A percentile compares a stretch with the other conserved stretches of the same genome.
Conservation (phyloP, 352 stramenopile species). For the Globisporangium lucens region DNA sequence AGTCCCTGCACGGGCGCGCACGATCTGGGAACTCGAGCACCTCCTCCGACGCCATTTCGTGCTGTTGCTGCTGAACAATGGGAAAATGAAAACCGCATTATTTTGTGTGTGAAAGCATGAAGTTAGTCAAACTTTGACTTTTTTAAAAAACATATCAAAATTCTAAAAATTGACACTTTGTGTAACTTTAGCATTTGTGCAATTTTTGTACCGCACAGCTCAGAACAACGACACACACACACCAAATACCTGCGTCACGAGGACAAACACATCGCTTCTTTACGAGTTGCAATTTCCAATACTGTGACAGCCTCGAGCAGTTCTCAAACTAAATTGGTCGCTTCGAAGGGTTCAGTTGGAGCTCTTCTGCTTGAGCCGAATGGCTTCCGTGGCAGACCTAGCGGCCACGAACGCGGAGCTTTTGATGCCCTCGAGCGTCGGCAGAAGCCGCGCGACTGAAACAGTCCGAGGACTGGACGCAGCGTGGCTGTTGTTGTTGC, state of each 20-base stretch:
- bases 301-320: no score
- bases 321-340: no score
- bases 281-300: no score
- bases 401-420: constrained; percentile 16
- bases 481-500: background rate
- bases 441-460: background rate
- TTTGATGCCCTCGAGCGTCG: constrained; percentile 2
- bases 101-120: no score
- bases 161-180: no score
- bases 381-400: constrained; percentile 30
- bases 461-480: background rate
- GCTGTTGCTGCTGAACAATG: background rate
- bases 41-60: background rate
- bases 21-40: constrained; percentile 6
- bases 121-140: background rate
- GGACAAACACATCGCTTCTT: no score
- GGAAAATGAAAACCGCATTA: background rate
- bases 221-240: no score
- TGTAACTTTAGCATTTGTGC: no score
- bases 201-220: no score
- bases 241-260: no score
- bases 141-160: no score
- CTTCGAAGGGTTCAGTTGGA: background rate
- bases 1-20: background rate
- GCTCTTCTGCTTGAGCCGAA: constrained; percentile 20